Evolutionary conservation across 2,329 filamentous ascomycete genomes (phyloP).

Genomic region (Tympanopsis confertula): DNA sequence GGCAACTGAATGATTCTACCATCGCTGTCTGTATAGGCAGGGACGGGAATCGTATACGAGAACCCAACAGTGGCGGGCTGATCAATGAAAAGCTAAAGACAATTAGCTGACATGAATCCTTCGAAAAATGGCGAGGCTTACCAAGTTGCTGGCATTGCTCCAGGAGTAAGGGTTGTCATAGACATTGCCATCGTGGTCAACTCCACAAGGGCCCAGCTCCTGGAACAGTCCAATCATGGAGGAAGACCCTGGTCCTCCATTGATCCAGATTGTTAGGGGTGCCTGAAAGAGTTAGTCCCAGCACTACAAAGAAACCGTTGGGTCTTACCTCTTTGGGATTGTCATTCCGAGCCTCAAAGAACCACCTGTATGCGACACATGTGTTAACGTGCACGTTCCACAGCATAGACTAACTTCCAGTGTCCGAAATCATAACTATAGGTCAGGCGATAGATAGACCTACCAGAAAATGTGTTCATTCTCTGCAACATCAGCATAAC

Average conservation of each 20-base stretch:
- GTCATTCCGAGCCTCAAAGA: conserved; percentile 42
- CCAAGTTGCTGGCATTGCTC: conserved; percentile 53
- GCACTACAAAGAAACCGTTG: too few relatives aligned
- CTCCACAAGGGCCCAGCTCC: conserved; percentile 22
- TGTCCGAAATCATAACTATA: too few relatives aligned
- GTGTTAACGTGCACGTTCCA: too few relatives aligned
- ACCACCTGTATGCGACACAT: conserved; percentile 43
- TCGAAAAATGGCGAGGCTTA: too few relatives aligned
- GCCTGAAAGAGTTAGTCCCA: conserved; percentile 18
- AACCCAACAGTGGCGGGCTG: conserved; percentile 49
- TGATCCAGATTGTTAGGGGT: conserved; percentile 38
- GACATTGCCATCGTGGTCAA: conserved; percentile 28
- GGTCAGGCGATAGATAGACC: conserved; percentile 39
- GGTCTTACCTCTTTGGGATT: too few relatives aligned
- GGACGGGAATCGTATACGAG: too few relatives aligned
- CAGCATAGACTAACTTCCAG: too few relatives aligned
- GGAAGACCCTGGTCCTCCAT: conserved; percentile 37
- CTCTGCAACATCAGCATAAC: conserved; percentile 33
- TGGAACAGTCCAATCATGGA: conserved; percentile 44
- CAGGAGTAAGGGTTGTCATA: conserved; percentile 45
- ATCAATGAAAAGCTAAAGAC: conserved; percentile 40
- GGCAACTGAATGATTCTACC: conserved; percentile 27
- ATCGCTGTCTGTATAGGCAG: too few relatives aligned
- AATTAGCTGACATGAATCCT: too few relatives aligned
- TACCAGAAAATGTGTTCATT: conserved; percentile 29